Conservation (phyloP, 148 eudicot species). For the Fagopyrum homotropicum region DNA sequence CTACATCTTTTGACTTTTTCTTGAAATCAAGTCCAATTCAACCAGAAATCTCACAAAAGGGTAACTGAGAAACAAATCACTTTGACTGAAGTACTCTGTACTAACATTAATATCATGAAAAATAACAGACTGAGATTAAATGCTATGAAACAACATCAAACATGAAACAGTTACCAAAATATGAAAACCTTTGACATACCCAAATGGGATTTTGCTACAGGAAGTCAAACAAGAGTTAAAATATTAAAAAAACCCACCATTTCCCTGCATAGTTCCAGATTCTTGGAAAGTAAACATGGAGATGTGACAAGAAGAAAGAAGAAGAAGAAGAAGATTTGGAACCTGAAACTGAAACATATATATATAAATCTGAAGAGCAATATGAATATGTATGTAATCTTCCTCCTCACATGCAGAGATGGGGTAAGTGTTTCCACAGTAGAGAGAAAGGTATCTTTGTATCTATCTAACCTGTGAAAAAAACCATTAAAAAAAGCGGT, state of each 20-base stretch:
- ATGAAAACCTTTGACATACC: slow-evolving; percentile 9
- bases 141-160: background rate
- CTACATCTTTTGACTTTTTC: background rate
- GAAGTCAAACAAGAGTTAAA: background rate
- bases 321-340: background rate
- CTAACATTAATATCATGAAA: background rate
- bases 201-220: slow-evolving; percentile 6
- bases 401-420: slow-evolving; percentile 10
- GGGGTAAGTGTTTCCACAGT: slow-evolving; percentile 7
- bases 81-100: background rate
- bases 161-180: background rate
- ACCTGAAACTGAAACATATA: slow-evolving; percentile 12
- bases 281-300: slow-evolving; percentile 1
- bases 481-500: background rate
- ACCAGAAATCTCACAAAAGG: background rate
- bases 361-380: background rate
- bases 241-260: slow-evolving; percentile 8
- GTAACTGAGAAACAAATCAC: background rate
- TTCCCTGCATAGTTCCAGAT: slow-evolving; percentile 6
- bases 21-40: background rate
- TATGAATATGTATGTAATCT: background rate
- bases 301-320: background rate
- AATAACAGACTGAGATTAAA: background rate
- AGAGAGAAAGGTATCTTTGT: background rate
- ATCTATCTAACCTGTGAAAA: background rate